These are phyloP conservation scores for Ceriops zippeliana DNA, from an alignment of 345 rosid species.

Conservation along the genomic window DNA sequence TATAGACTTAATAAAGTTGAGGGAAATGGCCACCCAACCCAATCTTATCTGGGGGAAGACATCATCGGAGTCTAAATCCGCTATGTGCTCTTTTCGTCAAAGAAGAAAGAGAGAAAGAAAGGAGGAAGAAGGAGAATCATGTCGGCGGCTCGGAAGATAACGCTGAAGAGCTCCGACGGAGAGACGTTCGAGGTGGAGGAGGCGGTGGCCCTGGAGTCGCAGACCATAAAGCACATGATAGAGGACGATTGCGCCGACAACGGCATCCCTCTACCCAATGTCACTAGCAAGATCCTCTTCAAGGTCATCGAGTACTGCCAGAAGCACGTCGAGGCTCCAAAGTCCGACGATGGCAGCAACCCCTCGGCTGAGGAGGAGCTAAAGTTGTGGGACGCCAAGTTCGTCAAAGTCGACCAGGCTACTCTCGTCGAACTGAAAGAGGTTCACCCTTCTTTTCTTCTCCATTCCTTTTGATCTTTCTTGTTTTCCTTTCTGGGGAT, in stretches of 20 bases:
- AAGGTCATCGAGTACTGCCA: constrained; percentile 25
- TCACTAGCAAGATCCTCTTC: constrained; percentile 16
- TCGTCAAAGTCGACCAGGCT: constrained; percentile 25
- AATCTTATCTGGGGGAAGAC: too few relatives aligned
- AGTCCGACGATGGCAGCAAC: constrained; percentile 16
- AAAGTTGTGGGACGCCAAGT: constrained; percentile 25
- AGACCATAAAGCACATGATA: constrained; percentile 19
- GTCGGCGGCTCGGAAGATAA: constrained; percentile 1
- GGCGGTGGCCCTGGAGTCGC: constrained; percentile 17
- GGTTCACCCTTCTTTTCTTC: neutral
- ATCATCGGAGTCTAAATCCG: too few relatives aligned
- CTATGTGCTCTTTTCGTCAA: too few relatives aligned
- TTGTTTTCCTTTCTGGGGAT: neutral
- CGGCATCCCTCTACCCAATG: constrained; percentile 20
- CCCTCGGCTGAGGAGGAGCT: constrained; percentile 6
- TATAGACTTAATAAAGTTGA: too few relatives aligned
- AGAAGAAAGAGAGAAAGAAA: too few relatives aligned
- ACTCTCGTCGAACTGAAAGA: constrained; percentile 23
- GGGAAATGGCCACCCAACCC: too few relatives aligned
- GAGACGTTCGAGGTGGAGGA: constrained; percentile 21
- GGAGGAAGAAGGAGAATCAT: neutral
- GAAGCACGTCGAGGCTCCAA: constrained; percentile 24
- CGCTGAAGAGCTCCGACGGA: constrained; percentile 14
- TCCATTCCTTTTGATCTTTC: neutral
- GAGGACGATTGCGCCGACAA: constrained; percentile 19